Base-by-base conservation (phyloP, 169 alveolate species). In the Plasmodium yoelii region DNA sequence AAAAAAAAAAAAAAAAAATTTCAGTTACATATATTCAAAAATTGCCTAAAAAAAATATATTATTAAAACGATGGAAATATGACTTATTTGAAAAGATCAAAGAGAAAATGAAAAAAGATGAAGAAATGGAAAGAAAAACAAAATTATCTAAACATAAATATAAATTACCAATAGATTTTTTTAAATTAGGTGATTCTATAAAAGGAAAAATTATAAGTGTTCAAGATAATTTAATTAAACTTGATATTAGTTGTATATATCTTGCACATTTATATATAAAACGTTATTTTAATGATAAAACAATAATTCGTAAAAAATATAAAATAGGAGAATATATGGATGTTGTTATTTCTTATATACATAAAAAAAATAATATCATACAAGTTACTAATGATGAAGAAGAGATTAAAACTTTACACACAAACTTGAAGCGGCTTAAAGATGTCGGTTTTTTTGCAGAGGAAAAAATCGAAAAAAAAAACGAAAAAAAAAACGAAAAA, bases 301-400 rank as follows among this genome's bases (percentile, higher is more conserved):
- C 80, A 10, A 39, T 67, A 34, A 28, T 80, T 8, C 1, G 47
- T 1, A 64, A 80, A 42, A 80, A 80, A 42, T 80, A 67, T 34
- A 51, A 80, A 70, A 57, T 80, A 18, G 90, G 90, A 34, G 68
- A 64, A 47, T 59, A 67, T 34, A 65, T 80, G 15, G 90, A 80
- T 44, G 90, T 80, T 22, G 90, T 80, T 34, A 56, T 80, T 9
- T 80, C 84, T n/a, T 80, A 80, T 47, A 67, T 80, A 26, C 90
- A 80, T 13, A 80, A 39, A 28, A 80, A 80, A 47, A 80, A 80
- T 24, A 60, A 51, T 9, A 80, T 80, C 28, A 65, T 80, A 55
- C 90, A 80, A 60, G 90, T 80, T 39, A 80, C 90, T 8, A 72
- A 80, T 60, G 68, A 80, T 80, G 90, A 80, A 28, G 84, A 80